Conservation (phyloP, 257 asterid genomes). For the Marsdenia floribunda region DNA sequence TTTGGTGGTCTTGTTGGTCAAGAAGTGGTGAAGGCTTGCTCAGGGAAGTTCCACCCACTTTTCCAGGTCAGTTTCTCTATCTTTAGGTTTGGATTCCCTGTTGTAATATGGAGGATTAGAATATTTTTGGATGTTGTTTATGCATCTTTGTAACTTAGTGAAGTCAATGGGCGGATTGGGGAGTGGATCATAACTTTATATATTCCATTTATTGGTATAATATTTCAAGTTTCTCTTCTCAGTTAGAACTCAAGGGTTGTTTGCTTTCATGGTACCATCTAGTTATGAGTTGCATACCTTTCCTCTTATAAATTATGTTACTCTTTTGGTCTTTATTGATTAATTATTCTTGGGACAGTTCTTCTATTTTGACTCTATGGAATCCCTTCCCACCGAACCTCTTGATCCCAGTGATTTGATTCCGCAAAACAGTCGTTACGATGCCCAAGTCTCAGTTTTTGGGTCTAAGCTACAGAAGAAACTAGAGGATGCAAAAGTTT, state of each 20-base stretch:
- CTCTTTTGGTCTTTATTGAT: not conserved
- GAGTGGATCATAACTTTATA: not conserved
- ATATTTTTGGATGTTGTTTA: not conserved
- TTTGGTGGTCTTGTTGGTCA: slow-evolving; percentile 97
- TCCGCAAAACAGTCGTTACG: slow-evolving; percentile 80
- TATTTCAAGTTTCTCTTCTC: not conserved
- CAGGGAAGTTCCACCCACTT: slow-evolving; percentile 96
- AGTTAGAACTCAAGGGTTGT: not conserved
- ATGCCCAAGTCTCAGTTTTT: slow-evolving; percentile 90
- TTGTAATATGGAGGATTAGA: not conserved
- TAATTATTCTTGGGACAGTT: slow-evolving; percentile 38
- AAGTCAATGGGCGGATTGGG: not conserved
- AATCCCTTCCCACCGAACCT: slow-evolving; percentile 81
- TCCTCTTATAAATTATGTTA: not conserved
- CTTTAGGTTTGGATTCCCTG: not conserved
- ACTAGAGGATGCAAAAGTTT: slow-evolving; percentile 73
- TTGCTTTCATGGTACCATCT: not conserved
- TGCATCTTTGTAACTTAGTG: not conserved
- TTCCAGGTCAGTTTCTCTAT: slow-evolving; percentile 48
- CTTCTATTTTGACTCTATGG: slow-evolving; percentile 85
- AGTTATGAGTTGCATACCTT: not conserved
- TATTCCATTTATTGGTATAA: not conserved
- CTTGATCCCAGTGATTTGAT: slow-evolving; percentile 58
- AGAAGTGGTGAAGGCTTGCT: slow-evolving; percentile 96
- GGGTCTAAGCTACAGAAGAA: slow-evolving; percentile 83